A percentile compares a stretch with the other conserved stretches of the same genome.
phyloP scores from a whole-genome alignment of 805 yeast species.

The Candida schatavii region DNA sequence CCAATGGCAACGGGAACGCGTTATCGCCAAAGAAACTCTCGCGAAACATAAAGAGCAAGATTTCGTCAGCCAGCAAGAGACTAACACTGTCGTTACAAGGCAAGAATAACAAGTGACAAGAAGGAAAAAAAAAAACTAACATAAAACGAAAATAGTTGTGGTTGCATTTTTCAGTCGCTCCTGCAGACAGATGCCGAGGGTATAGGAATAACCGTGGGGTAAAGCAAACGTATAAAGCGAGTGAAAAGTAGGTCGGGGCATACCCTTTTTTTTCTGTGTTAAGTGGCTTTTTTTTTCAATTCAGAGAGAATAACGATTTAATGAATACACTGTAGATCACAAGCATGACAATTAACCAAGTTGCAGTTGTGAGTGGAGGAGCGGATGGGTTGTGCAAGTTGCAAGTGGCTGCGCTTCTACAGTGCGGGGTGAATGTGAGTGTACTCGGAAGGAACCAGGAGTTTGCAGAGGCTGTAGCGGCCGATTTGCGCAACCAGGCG shows the following conservation, averaged over 20 bases:
- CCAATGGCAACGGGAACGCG: no score
- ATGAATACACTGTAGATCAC: no score
- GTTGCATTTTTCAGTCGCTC: no score
- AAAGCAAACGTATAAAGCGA: no score
- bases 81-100: conserved; percentile 8
- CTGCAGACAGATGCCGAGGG: background rate
- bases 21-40: conserved; percentile 11
- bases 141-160: background rate
- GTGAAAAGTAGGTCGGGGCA: no score
- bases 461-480: conserved; percentile 62
- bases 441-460: conserved; percentile 73
- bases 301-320: no score
- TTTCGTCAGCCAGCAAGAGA: conserved; percentile 14
- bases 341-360: no score
- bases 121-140: background rate
- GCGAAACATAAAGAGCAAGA: conserved; percentile 11
- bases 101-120: no score
- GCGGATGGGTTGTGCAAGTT: conserved; percentile 92
- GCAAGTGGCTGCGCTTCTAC: conserved; percentile 79
- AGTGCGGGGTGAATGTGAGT: conserved; percentile 85
- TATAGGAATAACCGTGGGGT: no score
- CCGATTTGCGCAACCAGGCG: no score
- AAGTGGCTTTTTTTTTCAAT: background rate
- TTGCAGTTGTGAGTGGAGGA: conserved; percentile 91
- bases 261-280: conserved; percentile 1